Base-by-base conservation (phyloP, 139 green algal species). In the Astrephomene gubernaculifera region DNA sequence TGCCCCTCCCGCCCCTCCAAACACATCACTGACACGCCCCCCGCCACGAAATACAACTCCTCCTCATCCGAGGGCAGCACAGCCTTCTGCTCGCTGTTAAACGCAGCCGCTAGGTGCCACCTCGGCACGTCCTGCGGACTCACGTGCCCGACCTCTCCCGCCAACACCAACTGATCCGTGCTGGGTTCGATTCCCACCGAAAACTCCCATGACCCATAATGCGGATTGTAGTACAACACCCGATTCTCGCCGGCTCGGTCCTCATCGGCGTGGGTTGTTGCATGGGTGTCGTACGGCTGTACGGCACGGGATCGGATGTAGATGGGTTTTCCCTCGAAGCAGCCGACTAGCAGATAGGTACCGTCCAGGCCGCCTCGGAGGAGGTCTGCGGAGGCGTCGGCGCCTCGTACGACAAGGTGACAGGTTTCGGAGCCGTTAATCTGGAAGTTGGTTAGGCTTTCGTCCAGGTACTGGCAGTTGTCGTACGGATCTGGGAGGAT, bases 281-380 rank as follows among this genome's bases (percentile, higher is more conserved):
- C n/a, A n/a, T n/a, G n/a, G n/a, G n/a, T 0, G 31, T 8, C 33
- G 78, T 61, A 2, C 43, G 43, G 43, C 63, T 54, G 38, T 10
- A 54, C 7, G 27, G 10, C 19, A 29, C 78, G 41, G 21, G 61
- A 74, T 5, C 78, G 78, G 25, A 84, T 64, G 64, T 84, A 84
- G 8, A 84, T 3, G 0, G 78, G 78, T 63, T 84, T 84, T 7
- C 78, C 78, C 78, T 84, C 78, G 78, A 84, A 84, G 78, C 78
- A 84, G 78, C 78, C 78, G 22, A 43, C 78, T 63, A 84, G 64
- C 43, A 84, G 61, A 31, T 53, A 84, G 9, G 36, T 8, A 24
- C 78, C 63, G 64, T 84, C 78, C 78, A 84, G 43, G 19, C 78
- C 78, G 31, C 78, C 78, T 31, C 22, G 14, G 43, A 84, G 63